Percentiles rank a stretch among this genome's conserved stretches.
phyloP scores from a whole-genome alignment of 2,329 filamentous ascomycete species.

The Calycina marina region DNA sequence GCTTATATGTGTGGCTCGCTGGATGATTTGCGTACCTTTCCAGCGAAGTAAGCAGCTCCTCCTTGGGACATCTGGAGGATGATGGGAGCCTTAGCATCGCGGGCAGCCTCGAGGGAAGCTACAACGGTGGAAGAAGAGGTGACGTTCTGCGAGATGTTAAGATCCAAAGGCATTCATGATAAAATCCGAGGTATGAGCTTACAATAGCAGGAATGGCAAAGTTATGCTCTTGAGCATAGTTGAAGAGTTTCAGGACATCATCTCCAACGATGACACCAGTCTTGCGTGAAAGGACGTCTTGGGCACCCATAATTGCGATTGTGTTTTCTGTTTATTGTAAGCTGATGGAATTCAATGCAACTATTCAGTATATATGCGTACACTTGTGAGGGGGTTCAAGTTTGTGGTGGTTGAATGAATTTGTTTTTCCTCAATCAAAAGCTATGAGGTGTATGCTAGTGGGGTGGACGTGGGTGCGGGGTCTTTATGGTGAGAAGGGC shows the following conservation, averaged over 20 bases:
- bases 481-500: too few relatives aligned
- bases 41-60: slow-evolving; percentile 83
- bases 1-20: not conserved
- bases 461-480: too few relatives aligned
- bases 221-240: slow-evolving; percentile 74
- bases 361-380: too few relatives aligned
- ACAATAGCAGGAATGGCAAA: slow-evolving; percentile 79
- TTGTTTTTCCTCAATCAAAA: slow-evolving; percentile 18
- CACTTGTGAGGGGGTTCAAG: too few relatives aligned
- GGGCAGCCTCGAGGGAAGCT: slow-evolving; percentile 82
- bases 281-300: slow-evolving; percentile 46
- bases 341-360: too few relatives aligned
- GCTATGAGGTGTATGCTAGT: too few relatives aligned
- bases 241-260: slow-evolving; percentile 60
- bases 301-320: slow-evolving; percentile 27
- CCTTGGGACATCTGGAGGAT: slow-evolving; percentile 91
- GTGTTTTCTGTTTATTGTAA: too few relatives aligned
- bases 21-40: slow-evolving; percentile 42
- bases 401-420: not conserved
- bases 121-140: slow-evolving; percentile 84
- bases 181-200: too few relatives aligned
- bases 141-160: slow-evolving; percentile 46
- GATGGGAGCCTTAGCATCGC: slow-evolving; percentile 80
- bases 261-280: slow-evolving; percentile 52
- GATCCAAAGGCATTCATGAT: too few relatives aligned